phyloP scores from a whole-genome alignment of 176 grass and related monocot species.

The Juncus effusus region DNA sequence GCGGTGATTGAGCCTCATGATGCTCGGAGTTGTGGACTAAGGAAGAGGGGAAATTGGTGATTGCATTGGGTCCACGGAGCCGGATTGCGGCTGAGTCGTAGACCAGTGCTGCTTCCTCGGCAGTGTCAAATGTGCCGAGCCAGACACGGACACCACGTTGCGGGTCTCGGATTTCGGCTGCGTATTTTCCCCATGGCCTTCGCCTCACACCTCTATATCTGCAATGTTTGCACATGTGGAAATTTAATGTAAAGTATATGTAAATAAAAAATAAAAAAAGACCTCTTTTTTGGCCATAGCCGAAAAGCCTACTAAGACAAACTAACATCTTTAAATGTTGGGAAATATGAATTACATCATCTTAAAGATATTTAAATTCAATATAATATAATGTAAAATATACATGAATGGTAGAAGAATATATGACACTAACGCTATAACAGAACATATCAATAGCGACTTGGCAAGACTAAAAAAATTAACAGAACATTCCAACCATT shows the following conservation, averaged over 20 bases:
- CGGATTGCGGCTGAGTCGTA: slow-evolving; percentile 34
- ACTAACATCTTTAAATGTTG: too few relatives aligned
- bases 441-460: too few relatives aligned
- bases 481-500: too few relatives aligned
- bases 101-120: slow-evolving; percentile 39
- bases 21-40: background rate
- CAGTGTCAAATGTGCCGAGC: slow-evolving; percentile 43
- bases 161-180: slow-evolving; percentile 48
- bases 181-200: slow-evolving; percentile 45
- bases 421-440: too few relatives aligned
- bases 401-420: too few relatives aligned
- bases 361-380: too few relatives aligned
- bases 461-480: too few relatives aligned
- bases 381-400: too few relatives aligned
- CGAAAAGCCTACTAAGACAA: too few relatives aligned
- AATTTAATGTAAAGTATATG: background rate
- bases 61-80: slow-evolving; percentile 31
- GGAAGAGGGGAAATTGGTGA: slow-evolving; percentile 34
- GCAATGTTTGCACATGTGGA: background rate
- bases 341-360: too few relatives aligned
- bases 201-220: slow-evolving; percentile 42
- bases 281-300: too few relatives aligned
- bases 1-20: background rate
- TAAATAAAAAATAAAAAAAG: too few relatives aligned
- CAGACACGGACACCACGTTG: slow-evolving; percentile 36